Conservation (phyloP, 106 monocot species). For the Dendrobium catenatum region DNA sequence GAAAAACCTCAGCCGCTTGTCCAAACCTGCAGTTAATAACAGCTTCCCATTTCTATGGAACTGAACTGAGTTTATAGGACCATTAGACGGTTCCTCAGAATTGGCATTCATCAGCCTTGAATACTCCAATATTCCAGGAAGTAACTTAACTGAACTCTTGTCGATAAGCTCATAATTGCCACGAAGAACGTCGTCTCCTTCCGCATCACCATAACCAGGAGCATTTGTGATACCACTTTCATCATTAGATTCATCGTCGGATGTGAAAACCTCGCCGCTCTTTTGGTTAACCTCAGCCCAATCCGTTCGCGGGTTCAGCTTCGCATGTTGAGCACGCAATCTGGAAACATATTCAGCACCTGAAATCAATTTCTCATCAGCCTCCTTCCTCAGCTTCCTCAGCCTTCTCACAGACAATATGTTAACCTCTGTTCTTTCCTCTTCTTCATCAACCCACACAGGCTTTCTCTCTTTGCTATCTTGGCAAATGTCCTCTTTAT, state of each 20-base stretch:
- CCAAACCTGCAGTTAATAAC: conserved; percentile 57
- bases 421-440: conserved; percentile 44
- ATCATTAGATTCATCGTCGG: conserved; percentile 38
- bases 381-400: conserved; percentile 61
- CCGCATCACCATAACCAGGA: conserved; percentile 22
- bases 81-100: conserved; percentile 51
- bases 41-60: conserved; percentile 87
- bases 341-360: conserved; percentile 58
- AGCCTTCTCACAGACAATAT: conserved; percentile 43
- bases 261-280: background rate
- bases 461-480: conserved; percentile 31
- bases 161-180: conserved; percentile 55
- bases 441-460: conserved; percentile 75
- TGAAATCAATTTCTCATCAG: conserved; percentile 40
- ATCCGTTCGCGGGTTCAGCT: conserved; percentile 60
- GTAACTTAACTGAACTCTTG: conserved; percentile 33
- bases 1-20: conserved; percentile 63
- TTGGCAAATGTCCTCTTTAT: conserved; percentile 22
- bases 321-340: conserved; percentile 66
- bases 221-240: conserved; percentile 33
- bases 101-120: conserved; percentile 74
- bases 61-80: conserved; percentile 66
- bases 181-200: conserved; percentile 33
- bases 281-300: conserved; percentile 47
- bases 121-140: conserved; percentile 73